Evolutionary conservation across 805 yeast genomes (phyloP), one percentile per base, ranked within the genome.

Genomic region (Sugiyamaella floridensis): DNA sequence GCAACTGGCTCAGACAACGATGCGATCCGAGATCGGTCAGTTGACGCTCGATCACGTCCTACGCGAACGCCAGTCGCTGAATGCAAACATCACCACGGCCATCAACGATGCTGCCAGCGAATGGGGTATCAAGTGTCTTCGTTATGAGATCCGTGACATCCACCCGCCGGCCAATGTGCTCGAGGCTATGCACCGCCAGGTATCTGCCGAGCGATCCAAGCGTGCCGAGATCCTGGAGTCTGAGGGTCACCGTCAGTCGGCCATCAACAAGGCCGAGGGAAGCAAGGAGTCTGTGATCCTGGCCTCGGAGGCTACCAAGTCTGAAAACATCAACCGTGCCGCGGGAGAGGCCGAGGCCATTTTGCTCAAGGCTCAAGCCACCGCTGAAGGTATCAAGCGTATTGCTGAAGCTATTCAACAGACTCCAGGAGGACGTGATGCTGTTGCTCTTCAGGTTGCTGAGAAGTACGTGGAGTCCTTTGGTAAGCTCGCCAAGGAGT

Each of bases 181-280:
- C 61, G 90, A 85, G 62, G 93, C 95, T 26, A 88, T 87, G 96
- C 95, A 87, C 69, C 79, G 92, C 65, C 95, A 86, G 68, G 96
- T 88, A 20, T 78, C 85, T 54, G 93, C 95, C 45, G 95, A 88
- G 68, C 75, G 96, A 60, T 82, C 89, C 49, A 88, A 88, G 67
- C 75, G 95, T 55, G 95, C 96, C 1, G 92, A 87, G 67, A 87
- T 87, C 58, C 76, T 87, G 64, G 95, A 87, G 63, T 81, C 89
- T 45, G 96, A 87, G 70, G 96, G 96, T 68, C 80, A 78, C 50
- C 78, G 89, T 65, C 89, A 85, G 64, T 75, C 88, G 37, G 84
- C 80, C 47, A 87, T 88, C 66, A 88, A 88, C 65, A 81, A 83
- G 55, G 89, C 93, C 52, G 95, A 87, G 68, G 95, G 95, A 66